Conservation (phyloP, 805 yeast genomes). For the Cyberlindnera lachancei region DNA sequence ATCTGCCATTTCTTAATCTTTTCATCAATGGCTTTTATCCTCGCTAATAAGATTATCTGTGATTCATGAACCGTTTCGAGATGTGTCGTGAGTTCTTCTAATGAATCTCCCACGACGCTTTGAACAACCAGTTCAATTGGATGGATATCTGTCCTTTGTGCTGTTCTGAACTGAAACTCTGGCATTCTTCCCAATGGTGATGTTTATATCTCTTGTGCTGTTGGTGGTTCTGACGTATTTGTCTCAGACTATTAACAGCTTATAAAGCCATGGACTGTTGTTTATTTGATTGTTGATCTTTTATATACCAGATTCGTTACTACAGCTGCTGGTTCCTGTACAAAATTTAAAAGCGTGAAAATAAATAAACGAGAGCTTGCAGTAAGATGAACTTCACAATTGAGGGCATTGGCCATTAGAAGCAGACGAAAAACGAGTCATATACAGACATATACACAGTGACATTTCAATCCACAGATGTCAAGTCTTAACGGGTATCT, state of each 20-base stretch:
- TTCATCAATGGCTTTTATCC: constrained; percentile 36
- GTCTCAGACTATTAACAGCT: no score
- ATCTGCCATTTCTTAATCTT: constrained; percentile 24
- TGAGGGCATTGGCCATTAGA: no score
- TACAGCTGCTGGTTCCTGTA: no score
- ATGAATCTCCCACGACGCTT: constrained; percentile 43
- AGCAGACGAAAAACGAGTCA: background rate
- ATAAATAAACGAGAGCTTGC: no score
- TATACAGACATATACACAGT: background rate
- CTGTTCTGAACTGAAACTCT: constrained; percentile 13
- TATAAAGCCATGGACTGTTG: no score
- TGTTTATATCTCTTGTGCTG: no score
- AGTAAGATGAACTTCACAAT: no score
- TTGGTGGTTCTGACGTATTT: no score
- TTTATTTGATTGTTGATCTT: no score
- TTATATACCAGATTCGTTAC: no score
- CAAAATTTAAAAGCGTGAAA: no score
- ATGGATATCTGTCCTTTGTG: constrained; percentile 32
- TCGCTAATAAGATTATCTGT: constrained; percentile 43
- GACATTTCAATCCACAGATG: background rate
- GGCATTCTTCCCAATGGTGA: constrained; percentile 2
- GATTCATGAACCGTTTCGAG: constrained; percentile 49
- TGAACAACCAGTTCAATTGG: constrained; percentile 57
- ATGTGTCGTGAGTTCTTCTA: constrained; percentile 43
- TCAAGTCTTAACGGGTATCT: constrained; percentile 4